Percentiles rank a stretch among this genome's conserved stretches.
Evolutionary conservation across 768 basidiomycete genomes (phyloP).

Genomic region (Termitomyces sp.): DNA sequence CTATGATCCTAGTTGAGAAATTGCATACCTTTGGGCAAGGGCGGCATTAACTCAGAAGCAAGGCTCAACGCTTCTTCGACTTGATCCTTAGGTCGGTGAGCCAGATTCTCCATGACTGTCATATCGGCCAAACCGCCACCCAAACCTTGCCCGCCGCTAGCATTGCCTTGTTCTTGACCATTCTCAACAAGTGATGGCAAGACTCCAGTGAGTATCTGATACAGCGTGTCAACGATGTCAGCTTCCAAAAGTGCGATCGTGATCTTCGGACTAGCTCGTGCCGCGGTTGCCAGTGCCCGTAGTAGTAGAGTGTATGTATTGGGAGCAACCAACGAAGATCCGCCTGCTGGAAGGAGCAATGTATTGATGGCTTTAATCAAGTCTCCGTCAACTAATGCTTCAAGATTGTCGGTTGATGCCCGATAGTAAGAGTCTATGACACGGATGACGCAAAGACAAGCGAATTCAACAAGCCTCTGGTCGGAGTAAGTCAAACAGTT

Average conservation of each 20-base stretch:
- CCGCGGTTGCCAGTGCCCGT: constrained; percentile 82
- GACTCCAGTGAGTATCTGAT: constrained; percentile 94
- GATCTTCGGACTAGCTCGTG: constrained; percentile 84
- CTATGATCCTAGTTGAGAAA: neutral
- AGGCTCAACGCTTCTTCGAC: constrained; percentile 91
- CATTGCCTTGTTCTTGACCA: constrained; percentile 58
- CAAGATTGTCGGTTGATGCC: constrained; percentile 78
- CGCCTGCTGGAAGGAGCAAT: constrained; percentile 80
- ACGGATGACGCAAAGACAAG: constrained; percentile 91
- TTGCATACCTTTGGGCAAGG: constrained; percentile 77
- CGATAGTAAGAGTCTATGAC: constrained; percentile 91
- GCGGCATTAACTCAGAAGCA: constrained; percentile 88
- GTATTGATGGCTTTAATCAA: constrained; percentile 81
- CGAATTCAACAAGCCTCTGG: constrained; percentile 96
- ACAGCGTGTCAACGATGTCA: constrained; percentile 86
- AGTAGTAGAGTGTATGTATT: constrained; percentile 88
- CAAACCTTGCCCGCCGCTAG: constrained; percentile 65
- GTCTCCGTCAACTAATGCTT: constrained; percentile 75
- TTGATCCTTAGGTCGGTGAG: constrained; percentile 95
- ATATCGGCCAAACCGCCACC: constrained; percentile 91
- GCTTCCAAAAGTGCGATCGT: constrained; percentile 85
- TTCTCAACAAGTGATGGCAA: constrained; percentile 60
- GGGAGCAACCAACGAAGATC: constrained; percentile 78
- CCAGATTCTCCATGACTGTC: constrained; percentile 97
- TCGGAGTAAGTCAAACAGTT: constrained; percentile 91